A percentile compares a stretch with the other conserved stretches of the same genome.
Evolutionary conservation across 2,329 filamentous ascomycete species (phyloP).

Genomic region (Penicillium occitanis): DNA sequence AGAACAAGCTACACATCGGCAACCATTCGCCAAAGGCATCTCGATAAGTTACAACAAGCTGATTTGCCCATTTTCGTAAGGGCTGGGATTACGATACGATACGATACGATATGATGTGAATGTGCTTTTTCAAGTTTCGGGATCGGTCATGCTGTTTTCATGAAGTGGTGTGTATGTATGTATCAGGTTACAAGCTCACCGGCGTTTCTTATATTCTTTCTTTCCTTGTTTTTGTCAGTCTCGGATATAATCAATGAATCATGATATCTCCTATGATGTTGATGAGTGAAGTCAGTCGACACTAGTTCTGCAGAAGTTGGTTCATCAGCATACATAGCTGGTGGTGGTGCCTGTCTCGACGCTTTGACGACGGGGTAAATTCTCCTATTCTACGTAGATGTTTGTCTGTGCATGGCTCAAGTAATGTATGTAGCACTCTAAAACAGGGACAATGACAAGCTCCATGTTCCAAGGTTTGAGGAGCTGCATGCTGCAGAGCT

Average conservation of each 20-base stretch:
- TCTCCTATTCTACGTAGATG: background rate
- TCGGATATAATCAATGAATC: background rate
- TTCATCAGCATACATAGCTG: background rate
- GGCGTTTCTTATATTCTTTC: background rate
- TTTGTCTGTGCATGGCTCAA: background rate
- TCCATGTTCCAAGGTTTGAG: background rate
- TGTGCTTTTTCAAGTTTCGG: background rate
- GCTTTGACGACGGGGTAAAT: too few species aligned
- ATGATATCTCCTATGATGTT: background rate
- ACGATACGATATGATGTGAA: background rate
- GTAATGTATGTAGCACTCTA: background rate
- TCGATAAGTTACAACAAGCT: background rate
- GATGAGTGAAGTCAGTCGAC: background rate
- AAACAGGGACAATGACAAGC: background rate
- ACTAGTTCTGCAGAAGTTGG: background rate
- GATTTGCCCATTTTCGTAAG: background rate
- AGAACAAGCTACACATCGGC: conserved; percentile 37
- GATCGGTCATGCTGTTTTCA: background rate
- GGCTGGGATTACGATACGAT: background rate
- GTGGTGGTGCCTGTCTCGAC: background rate
- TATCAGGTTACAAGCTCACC: background rate
- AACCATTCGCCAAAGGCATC: conserved; percentile 23
- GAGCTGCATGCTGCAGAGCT: background rate
- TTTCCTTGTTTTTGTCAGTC: background rate
- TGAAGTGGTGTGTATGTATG: background rate